Base-by-base conservation (phyloP, 1,284 basidiomycete species). In the Boletus semigastroideus region DNA sequence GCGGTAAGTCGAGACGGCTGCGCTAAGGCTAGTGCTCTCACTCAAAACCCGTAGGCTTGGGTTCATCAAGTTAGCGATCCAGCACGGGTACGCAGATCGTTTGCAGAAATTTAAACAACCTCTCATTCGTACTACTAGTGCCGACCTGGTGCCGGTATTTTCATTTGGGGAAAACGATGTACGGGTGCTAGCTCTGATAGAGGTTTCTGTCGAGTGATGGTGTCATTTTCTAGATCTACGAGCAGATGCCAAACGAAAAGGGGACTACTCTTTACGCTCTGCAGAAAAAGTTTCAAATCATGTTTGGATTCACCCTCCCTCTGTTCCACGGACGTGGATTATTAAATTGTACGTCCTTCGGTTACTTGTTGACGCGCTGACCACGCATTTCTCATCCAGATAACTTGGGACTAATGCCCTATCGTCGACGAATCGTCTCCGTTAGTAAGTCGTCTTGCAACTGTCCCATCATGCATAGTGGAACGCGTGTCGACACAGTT, bases 91-190 rank as follows among this genome's bases (percentile, higher is more conserved):
- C 25, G 83, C 63, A 46, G 17, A 33, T 44, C 27, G 42, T 44
- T 19, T 20, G 49, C 12, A 16, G 22, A 4, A 42, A 22, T 17
- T 17, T 20, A 10, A 41, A 36, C 38, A 49, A 40, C 28, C n/a
- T 16, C 36, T 53, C 17, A 51, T 39, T 46, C 33, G 53, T 30
- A 22, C 33, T 25, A 2, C 28, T 59, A 92, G 90, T 42, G 94
- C 94, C 40, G 90, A 94, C 63, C 78, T 98, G 9, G 94, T 98
- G 0, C 95, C 94, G 0, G 93, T 96, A 1, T 97, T 97, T 65
- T 94, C 92, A 1, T 99, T 99, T 63, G 96, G 96, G 17, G 96
- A 99, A 75, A 99, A 99, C 69, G 96, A 99, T 68, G 93, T 94
- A 56, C 62, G 87, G 77, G 11, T 42, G n/a, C 22, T 28, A 1